Percentiles rank a stretch among this genome's conserved stretches.
These are phyloP conservation scores for Amborella trichopoda DNA, from an alignment of 164 flowering plant genomes.

Conservation along the genomic window DNA sequence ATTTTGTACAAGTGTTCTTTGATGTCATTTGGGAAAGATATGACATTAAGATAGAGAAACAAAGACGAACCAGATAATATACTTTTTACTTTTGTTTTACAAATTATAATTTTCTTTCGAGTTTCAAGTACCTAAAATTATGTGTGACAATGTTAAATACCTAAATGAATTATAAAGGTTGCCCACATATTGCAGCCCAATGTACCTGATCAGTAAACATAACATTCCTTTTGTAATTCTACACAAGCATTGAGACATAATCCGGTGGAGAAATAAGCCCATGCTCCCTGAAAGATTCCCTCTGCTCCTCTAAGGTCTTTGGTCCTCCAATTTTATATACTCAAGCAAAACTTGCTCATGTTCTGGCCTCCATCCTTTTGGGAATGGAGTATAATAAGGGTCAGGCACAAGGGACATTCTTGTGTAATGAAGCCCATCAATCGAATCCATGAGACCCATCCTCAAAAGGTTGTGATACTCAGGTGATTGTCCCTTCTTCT, in stretches of 20 bases:
- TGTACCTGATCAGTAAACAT: slow-evolving; percentile 33
- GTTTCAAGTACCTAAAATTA: too few relatives aligned
- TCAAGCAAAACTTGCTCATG: slow-evolving; percentile 81
- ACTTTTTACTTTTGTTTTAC: too few relatives aligned
- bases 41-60: too few relatives aligned
- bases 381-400: slow-evolving; percentile 79
- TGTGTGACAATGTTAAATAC: too few relatives aligned
- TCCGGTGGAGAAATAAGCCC: slow-evolving; percentile 93
- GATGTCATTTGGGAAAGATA: too few relatives aligned
- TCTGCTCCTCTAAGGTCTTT: slow-evolving; percentile 57
- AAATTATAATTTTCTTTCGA: too few relatives aligned
- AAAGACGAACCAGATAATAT: too few relatives aligned
- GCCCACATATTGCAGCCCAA: too few relatives aligned
- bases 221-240: slow-evolving; percentile 92
- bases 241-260: slow-evolving; percentile 87
- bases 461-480: slow-evolving; percentile 85
- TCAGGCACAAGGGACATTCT: slow-evolving; percentile 92
- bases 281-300: slow-evolving; percentile 39
- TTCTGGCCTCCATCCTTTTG: slow-evolving; percentile 75
- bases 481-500: slow-evolving; percentile 87
- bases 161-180: too few relatives aligned
- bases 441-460: slow-evolving; percentile 89
- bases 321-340: slow-evolving; percentile 65
- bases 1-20: too few relatives aligned
- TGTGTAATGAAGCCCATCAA: slow-evolving; percentile 81